Percentiles rank a stretch among this genome's conserved stretches.
These are phyloP conservation scores for Erodium maritimum DNA, from an alignment of 345 rosid species.

Conservation along the genomic window DNA sequence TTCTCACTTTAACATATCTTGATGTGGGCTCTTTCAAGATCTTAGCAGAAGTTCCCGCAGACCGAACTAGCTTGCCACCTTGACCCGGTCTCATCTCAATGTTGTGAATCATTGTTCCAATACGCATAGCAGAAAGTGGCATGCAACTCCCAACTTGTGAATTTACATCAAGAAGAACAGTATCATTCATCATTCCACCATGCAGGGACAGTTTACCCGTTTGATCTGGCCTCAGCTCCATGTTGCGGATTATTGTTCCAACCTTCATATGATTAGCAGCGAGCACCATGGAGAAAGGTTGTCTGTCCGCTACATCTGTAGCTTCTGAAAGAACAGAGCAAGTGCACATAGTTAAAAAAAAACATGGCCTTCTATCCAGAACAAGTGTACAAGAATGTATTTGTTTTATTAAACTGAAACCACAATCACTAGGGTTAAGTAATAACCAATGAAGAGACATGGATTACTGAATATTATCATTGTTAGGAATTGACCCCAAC, in stretches of 20 bases:
- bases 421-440: neutral
- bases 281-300: neutral
- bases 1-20: slow-evolving; percentile 37
- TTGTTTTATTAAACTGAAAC: no score
- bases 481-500: no score
- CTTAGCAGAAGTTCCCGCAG: slow-evolving; percentile 84
- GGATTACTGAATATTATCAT: no score
- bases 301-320: neutral
- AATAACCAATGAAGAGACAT: no score
- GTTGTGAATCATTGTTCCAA: slow-evolving; percentile 85
- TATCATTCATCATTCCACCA: slow-evolving; percentile 45
- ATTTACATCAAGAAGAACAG: slow-evolving; percentile 65
- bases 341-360: neutral
- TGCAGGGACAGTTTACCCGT: slow-evolving; percentile 28
- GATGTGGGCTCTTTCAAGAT: slow-evolving; percentile 67
- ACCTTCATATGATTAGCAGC: neutral
- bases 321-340: neutral
- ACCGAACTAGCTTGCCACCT: slow-evolving; percentile 73
- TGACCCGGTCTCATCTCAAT: slow-evolving; percentile 78
- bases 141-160: slow-evolving; percentile 78
- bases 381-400: neutral
- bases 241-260: neutral
- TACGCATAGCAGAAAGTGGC: slow-evolving; percentile 78
- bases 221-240: slow-evolving; percentile 14
- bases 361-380: no score